Evolutionary conservation across 306 rosid genomes (phyloP).

Genomic region (Trifolium pratense): DNA sequence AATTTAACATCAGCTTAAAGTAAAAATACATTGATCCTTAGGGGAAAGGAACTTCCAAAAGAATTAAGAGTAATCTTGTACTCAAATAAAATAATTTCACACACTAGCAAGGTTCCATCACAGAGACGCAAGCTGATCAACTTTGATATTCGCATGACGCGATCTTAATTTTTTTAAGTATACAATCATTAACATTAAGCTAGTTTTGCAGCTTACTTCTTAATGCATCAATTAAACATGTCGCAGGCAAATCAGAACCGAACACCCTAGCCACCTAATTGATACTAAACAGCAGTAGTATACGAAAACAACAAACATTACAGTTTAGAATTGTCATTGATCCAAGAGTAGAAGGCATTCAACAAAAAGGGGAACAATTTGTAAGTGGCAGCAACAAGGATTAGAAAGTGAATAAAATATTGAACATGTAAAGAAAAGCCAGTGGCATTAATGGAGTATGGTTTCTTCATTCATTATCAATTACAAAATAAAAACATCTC

Average conservation of each 20-base stretch:
- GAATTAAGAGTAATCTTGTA: neutral
- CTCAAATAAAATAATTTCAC: neutral
- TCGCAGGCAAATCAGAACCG: neutral
- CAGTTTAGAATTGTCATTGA: neutral
- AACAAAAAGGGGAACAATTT: neutral
- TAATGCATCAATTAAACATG: neutral
- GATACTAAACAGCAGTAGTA: neutral
- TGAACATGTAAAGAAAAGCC: neutral
- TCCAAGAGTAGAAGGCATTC: neutral
- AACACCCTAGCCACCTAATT: constrained; percentile 22
- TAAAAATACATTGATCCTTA: neutral
- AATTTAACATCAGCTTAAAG: neutral
- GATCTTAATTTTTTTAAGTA: neutral
- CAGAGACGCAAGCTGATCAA: neutral
- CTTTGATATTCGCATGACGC: neutral
- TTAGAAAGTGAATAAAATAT: constrained; percentile 8
- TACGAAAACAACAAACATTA: neutral
- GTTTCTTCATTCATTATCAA: neutral
- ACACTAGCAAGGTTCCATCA: neutral
- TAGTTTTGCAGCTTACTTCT: constrained; percentile 3
- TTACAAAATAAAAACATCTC: constrained; percentile 6
- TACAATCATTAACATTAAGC: neutral
- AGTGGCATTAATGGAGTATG: neutral
- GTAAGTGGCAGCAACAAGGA: neutral
- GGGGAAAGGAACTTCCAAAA: neutral